Conservation (phyloP, 1,284 basidiomycete species). For the Cryptococcus neoformans region DNA sequence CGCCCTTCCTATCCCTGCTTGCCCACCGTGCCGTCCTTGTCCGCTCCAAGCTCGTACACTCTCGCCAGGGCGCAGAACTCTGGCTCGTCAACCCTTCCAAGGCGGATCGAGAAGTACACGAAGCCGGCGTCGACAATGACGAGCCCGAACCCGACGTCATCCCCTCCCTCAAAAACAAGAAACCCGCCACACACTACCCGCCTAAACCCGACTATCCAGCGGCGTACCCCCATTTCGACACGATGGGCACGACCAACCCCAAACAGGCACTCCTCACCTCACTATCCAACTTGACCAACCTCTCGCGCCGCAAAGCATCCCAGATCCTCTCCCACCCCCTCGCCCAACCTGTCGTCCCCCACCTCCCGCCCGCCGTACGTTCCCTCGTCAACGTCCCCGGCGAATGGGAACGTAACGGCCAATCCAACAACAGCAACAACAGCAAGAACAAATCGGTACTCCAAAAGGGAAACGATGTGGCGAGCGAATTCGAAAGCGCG, state of each 20-base stretch:
- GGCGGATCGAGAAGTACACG: constrained; percentile 82
- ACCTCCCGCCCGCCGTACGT: constrained; percentile 84
- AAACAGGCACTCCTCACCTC: constrained; percentile 60
- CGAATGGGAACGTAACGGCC: constrained; percentile 66
- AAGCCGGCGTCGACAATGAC: constrained; percentile 33
- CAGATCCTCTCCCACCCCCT: constrained; percentile 85
- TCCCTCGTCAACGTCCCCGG: constrained; percentile 75
- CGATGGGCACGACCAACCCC: constrained; percentile 25
- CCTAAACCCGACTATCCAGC: constrained; percentile 52
- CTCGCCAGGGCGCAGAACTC: constrained; percentile 53
- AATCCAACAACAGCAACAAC: constrained; percentile 1
- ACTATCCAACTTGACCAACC: constrained; percentile 83
- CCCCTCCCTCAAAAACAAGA: background rate
- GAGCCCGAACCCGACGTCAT: constrained; percentile 14
- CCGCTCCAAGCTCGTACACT: constrained; percentile 57
- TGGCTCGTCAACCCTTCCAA: constrained; percentile 91
- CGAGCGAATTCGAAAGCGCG: constrained; percentile 86
- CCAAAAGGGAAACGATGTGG: constrained; percentile 50
- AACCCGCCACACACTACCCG: constrained; percentile 48
- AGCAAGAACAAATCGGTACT: constrained; percentile 43
- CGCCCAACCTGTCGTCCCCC: constrained; percentile 88
- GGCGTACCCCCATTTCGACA: constrained; percentile 17
- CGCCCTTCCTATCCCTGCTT: constrained; percentile 65
- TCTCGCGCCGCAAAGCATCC: constrained; percentile 83
- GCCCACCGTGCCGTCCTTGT: constrained; percentile 68